Conservation (phyloP, 2,329 filamentous ascomycete genomes). For the Sporothrix pseudoabietina region DNA sequence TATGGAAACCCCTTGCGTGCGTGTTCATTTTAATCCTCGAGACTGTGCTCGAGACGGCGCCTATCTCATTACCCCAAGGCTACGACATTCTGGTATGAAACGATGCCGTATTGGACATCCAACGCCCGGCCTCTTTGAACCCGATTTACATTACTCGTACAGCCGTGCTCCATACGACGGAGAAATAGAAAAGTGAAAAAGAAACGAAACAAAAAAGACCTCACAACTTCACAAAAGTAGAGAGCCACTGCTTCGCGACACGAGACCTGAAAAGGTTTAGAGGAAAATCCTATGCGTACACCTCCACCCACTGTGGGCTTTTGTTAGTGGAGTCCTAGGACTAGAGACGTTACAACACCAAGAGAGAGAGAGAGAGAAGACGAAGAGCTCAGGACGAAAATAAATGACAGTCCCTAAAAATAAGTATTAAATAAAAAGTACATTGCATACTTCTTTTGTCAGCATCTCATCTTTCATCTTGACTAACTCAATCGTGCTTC, state of each 20-base stretch:
- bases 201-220: not conserved
- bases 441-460: not conserved
- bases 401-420: not conserved
- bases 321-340: not conserved
- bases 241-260: not conserved
- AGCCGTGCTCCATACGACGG: not conserved
- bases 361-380: not conserved
- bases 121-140: not conserved
- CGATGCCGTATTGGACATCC: not conserved
- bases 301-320: not conserved
- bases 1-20: not conserved
- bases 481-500: not conserved
- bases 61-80: not conserved
- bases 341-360: constrained; percentile 3
- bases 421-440: not conserved
- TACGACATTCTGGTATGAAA: not conserved
- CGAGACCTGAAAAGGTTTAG: constrained; percentile 16
- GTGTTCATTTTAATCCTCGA: constrained; percentile 11
- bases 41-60: constrained; percentile 14
- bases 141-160: not conserved
- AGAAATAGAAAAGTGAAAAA: not conserved
- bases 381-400: not conserved
- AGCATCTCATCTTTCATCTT: not conserved
- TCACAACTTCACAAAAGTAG: not conserved
- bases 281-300: not conserved